Base-by-base conservation (phyloP, 257 asterid genomes). In the Ligustrum vulgare region DNA sequence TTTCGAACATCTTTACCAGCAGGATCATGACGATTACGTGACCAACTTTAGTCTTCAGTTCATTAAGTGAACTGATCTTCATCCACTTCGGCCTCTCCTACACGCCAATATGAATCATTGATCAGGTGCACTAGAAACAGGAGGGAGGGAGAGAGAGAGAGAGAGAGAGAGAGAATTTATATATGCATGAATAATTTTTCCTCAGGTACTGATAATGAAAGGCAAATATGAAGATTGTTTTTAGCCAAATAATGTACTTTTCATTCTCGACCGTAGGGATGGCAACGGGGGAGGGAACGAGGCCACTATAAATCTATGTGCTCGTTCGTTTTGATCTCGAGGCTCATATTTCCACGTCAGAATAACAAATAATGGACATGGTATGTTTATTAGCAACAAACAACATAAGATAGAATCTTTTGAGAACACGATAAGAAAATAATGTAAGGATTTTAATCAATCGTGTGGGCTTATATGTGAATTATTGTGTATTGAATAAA, bases 61-160 rank as follows among this genome's bases (percentile, higher is more conserved):
- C 97, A 39, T 92, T 96, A 3, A 94, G 91, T 0, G 97, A 94
- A 64, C 94, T 84, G 76, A 94, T 94, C 85, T 91, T 89, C 98
- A 92, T 94, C 98, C 98, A 94, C 84, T 85, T 86, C n/a, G 98
- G 98, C 75, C 98, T 89, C 87, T 94, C 98, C 97, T 94, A 85
- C 83, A 76, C 0, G 28, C 36, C 34, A 15, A 66, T n/a, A 37
- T 10, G 43, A 37, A 37, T 8, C 1, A 8, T 37, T 37, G 43
- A 5, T 37, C 43, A 8, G 3, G 43, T 37, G 43, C 43, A 37
- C 3, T 10, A 37, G 43, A 37, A 36, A 36, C 41, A 36, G 8
- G 8, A 35, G 8, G 5, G 0, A 8, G 41, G 9, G 41, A 36
- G 41, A n/a, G n/a, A n/a, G n/a, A n/a, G n/a, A n/a, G n/a, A n/a